Base-by-base conservation (phyloP, 2,329 filamentous ascomycete species). In the Zasmidium angulare region DNA sequence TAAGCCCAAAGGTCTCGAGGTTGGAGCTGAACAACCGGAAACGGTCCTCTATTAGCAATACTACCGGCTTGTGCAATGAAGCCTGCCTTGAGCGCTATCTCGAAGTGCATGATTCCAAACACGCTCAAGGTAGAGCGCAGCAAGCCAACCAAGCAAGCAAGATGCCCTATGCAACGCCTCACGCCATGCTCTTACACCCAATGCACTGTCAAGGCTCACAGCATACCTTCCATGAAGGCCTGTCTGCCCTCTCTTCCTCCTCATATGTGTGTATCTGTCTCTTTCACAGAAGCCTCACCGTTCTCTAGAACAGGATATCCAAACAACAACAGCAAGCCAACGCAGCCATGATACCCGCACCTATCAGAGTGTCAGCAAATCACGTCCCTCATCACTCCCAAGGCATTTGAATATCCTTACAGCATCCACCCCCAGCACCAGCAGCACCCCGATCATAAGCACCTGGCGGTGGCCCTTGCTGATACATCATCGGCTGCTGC, bases 291-390 rank as follows among this genome's bases (percentile, higher is more conserved):
- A 21, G 21, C 40, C 17, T 19, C 29, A 14, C 21, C 21, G 12
- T 24, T 53, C 21, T 43, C 29, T 53, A 58, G 11, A 58, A 53
- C 43, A 58, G 36, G 19, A 58, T 24, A 71, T 81, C 79, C 71
- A 81, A 73, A 69, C 79, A 81, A 67, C 79, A 81, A 65, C 79
- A 81, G 63, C 78, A 80, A 9, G 79, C 79, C 50, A 63, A 29
- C 21, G 63, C 63, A 26, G 54, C 63, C 58, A 63, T 59, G 21
- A 65, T 63, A 63, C 63, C 63, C 24, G 63, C 63, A 26, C 50
- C 23, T 26, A 17, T n/a, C 17, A 14, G 10, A 3, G 2, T 12
- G 22, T 40, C 50, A 26, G 26, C 50, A 31, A 17, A 19, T 24
- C 43, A n/a, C n/a, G n/a, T 46, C 4, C 21, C 4, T 17, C 43